Base-by-base conservation (phyloP, 768 basidiomycete genomes). In the Boletus coccyginus region DNA sequence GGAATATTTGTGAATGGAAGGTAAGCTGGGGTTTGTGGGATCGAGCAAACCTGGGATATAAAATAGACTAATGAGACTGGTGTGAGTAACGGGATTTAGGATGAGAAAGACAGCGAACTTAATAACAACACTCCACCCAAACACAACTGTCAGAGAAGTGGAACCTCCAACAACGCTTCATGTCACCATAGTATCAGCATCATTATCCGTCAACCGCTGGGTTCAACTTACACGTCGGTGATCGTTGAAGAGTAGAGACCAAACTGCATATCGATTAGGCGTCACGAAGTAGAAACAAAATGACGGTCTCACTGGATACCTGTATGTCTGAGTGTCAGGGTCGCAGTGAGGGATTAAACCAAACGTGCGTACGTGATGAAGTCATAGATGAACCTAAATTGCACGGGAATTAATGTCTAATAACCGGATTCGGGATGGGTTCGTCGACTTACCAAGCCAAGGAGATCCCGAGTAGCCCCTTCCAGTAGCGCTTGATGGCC, bases 121-220 rank as follows among this genome's bases (percentile, higher is more conserved):
- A 75, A 93, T 88, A 31, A 94, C 84, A 42, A 89, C 86, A 60
- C 80, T 83, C 94, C 92, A 94, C 17, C 92, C 92, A 58, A 94
- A 85, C 13, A 88, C 78, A 43, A 87, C 78, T 7, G 74, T 67
- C 21, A 94, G 75, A 9, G 83, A 77, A 11, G 68, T 65, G 32
- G 71, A 68, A 29, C 73, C 70, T 38, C 86, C 84, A 16, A 85
- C 86, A 53, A 93, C 78, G 53, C 85, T 90, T 53, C 27, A 52
- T 52, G 40, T 14, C 11, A 52, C 50, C 36, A 27, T 27, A 27
- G 40, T 21, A 21, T 57, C 29, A 52, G 42, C n/a, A 52, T 35
- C 19, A 10, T 31, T 27, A 17, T 19, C 17, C 19, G 12, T 19
- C 16, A 50, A 48, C 27, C 21, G 29, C 11, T 35, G 41, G 36